Base-by-base conservation (phyloP, 176 grass and related monocot species). In the Stipa capillata region DNA sequence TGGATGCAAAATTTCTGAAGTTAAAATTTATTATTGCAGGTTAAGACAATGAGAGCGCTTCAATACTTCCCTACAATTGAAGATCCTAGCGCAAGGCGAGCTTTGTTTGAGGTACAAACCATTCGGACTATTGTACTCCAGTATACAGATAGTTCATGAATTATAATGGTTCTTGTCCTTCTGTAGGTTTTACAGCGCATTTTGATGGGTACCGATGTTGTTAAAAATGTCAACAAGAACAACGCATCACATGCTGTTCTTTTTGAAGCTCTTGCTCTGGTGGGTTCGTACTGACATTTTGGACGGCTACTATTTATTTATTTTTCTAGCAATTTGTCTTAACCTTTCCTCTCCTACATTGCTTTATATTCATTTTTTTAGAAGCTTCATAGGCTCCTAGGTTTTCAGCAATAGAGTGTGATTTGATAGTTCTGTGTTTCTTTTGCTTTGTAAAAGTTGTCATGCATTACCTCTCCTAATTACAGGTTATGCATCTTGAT, bases 401-500 rank as follows among this genome's bases (percentile, higher is more conserved):
- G 13, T 54, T 74, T 79, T 71, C 12, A 7, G 7, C 33, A 16
- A 72, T 25, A 31, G 28, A 51, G 6, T 73, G 45, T 18, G 50
- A n/a, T 52, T n/a, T 72, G 18, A 49, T 40, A 79, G 13, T 41
- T 33, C 32, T 21, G 13, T 24, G 20, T 61, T 8, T 32, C 56
- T 78, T 69, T 1, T 73, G 53, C 23, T 21, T 85, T 81, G 59
- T 58, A 37, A 71, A 58, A 70, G 0, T 24, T 68, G 16, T 66
- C 59, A 41, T 83, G 53, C 42, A 69, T 71, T 79, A 43, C 17
- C 67, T 63, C 1, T 58, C 31, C 18, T 35, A 15, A 35, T 75
- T 76, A 74, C 77, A 99, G 96, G 96, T 95, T 40, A 95, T 99
- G 96, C 96, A 99, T 95, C 96, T 99, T 82, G 96, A 99, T 91